Conservation (phyloP, 2,329 filamentous ascomycete species). For the Pseudohalonectria lignicola region DNA sequence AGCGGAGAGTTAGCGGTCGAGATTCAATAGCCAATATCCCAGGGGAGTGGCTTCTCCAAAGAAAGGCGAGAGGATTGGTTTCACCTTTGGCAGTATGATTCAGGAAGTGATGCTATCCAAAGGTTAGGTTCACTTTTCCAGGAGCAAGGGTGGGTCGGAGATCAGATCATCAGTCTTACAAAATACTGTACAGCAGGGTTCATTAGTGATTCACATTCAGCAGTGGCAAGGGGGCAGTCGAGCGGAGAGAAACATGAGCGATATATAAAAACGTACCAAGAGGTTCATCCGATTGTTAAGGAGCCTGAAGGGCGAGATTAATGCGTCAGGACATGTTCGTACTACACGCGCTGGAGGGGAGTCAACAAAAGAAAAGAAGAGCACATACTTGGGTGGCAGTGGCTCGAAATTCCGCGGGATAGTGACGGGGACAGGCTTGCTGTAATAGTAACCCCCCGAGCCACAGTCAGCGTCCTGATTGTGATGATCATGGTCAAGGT, state of each 20-base stretch:
- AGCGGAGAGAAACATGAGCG: neutral
- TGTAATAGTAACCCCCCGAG: constrained; percentile 54
- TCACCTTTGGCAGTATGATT: constrained; percentile 57
- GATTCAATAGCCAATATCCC: no score
- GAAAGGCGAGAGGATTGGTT: no score
- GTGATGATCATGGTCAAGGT: constrained; percentile 15
- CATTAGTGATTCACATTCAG: no score
- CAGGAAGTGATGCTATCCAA: constrained; percentile 45
- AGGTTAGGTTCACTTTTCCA: neutral
- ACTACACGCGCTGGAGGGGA: no score
- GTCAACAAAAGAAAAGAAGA: neutral
- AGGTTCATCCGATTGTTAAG: constrained; percentile 70
- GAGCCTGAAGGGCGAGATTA: constrained; percentile 23
- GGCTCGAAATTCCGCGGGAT: constrained; percentile 37
- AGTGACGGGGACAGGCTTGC: constrained; percentile 52
- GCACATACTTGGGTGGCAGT: constrained; percentile 26
- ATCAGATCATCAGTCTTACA: neutral
- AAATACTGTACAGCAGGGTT: constrained; percentile 33
- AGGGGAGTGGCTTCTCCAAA: no score
- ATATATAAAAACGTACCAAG: constrained; percentile 28
- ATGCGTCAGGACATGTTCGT: no score
- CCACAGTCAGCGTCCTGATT: constrained; percentile 26
- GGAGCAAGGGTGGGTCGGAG: neutral
- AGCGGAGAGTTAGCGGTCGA: neutral
- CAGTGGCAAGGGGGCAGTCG: neutral